These are phyloP conservation scores for Aaosphaeria pasadenensis DNA, from an alignment of 2,329 filamentous ascomycete species.

Conservation along the genomic window DNA sequence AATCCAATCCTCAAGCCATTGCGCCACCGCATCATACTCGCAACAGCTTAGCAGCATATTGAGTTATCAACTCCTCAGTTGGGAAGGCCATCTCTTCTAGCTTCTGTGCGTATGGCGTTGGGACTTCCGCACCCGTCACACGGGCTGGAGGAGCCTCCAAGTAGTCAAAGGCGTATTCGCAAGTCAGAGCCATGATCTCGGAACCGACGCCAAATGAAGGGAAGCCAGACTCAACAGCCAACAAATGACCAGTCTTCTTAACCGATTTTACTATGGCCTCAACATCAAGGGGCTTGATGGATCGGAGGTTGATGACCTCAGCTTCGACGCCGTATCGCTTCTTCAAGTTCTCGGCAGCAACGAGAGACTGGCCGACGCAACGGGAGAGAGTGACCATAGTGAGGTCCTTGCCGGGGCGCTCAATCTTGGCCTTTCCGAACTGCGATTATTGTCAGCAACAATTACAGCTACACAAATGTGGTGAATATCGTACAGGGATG, in stretches of 20 bases:
- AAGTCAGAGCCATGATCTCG: slow-evolving; percentile 89
- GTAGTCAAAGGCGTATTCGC: slow-evolving; percentile 99
- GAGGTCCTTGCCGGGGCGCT: slow-evolving; percentile 91
- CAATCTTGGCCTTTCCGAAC: slow-evolving; percentile 99
- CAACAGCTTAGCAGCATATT: slow-evolving; percentile 86
- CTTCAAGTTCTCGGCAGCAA: slow-evolving; percentile 87
- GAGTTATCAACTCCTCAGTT: slow-evolving; percentile 79
- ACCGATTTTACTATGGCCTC: slow-evolving; percentile 94
- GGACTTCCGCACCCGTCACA: slow-evolving; percentile 94
- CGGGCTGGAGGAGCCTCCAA: slow-evolving; percentile 90
- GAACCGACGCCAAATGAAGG: slow-evolving; percentile 89
- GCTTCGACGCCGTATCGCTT: slow-evolving; percentile 93
- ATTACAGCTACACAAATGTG: background rate
- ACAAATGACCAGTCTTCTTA: slow-evolving; percentile 94
- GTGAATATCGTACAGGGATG: slow-evolving; percentile 57
- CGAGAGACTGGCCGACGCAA: slow-evolving; percentile 87
- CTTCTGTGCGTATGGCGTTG: slow-evolving; percentile 89
- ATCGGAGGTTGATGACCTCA: slow-evolving; percentile 97
- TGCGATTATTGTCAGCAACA: slow-evolving; percentile 10
- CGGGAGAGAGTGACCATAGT: slow-evolving; percentile 94
- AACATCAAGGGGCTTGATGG: slow-evolving; percentile 92
- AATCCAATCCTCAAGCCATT: background rate
- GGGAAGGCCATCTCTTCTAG: slow-evolving; percentile 97
- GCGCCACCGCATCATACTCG: slow-evolving; percentile 55
- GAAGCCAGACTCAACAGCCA: slow-evolving; percentile 93